These are phyloP conservation scores for Fusarium cicatricum DNA, from an alignment of 2,329 filamentous ascomycete species.

Conservation along the genomic window DNA sequence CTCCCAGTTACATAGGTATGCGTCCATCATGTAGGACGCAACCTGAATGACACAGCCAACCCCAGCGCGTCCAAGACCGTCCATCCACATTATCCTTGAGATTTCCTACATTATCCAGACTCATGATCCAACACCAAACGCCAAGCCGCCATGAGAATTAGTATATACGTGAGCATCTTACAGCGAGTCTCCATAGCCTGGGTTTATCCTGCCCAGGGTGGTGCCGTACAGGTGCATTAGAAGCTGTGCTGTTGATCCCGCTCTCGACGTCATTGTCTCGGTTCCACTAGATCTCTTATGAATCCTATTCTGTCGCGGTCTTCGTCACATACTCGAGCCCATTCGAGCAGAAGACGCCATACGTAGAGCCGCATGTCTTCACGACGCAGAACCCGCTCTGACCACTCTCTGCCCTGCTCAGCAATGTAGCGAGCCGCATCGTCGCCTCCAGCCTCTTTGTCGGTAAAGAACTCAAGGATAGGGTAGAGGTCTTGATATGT, in stretches of 20 bases:
- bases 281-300: conserved; percentile 51
- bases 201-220: conserved; percentile 1
- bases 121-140: conserved; percentile 36
- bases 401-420: conserved; percentile 66
- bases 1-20: conserved; percentile 16
- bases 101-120: conserved; percentile 6
- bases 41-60: background rate
- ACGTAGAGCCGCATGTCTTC: conserved; percentile 75
- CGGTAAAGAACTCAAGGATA: conserved; percentile 71
- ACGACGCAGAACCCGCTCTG: conserved; percentile 65
- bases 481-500: conserved; percentile 72
- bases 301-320: conserved; percentile 54
- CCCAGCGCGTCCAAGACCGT: conserved; percentile 3
- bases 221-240: conserved; percentile 18
- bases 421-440: conserved; percentile 67
- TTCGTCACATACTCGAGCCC: conserved; percentile 59
- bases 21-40: conserved; percentile 13
- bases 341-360: conserved; percentile 67
- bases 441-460: conserved; percentile 57
- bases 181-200: background rate
- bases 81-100: conserved; percentile 26
- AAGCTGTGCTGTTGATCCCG: conserved; percentile 10
- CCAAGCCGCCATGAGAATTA: conserved; percentile 39
- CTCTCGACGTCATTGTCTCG: conserved; percentile 15
- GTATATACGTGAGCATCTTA: conserved; percentile 28